Conservation (phyloP, 2,329 filamentous ascomycete species). For the Aspergillus latus region DNA sequence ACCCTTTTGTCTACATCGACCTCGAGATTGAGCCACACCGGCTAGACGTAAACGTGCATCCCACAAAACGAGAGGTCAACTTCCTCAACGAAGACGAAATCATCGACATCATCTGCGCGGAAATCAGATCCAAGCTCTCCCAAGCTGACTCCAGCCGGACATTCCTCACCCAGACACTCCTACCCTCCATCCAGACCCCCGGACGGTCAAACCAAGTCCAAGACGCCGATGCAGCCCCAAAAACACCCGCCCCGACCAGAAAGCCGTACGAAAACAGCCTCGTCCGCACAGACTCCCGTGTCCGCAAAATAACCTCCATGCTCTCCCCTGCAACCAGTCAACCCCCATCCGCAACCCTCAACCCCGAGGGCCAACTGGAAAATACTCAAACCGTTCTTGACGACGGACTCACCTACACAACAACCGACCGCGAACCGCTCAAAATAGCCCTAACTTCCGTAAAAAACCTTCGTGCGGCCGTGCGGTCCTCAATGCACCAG, state of each 20-base stretch:
- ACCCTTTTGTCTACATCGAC: conserved; percentile 90
- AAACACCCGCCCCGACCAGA: conserved; percentile 40
- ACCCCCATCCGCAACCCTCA: background rate
- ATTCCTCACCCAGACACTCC: conserved; percentile 88
- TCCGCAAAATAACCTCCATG: conserved; percentile 97
- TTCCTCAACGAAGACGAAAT: conserved; percentile 98
- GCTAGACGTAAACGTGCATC: conserved; percentile 96
- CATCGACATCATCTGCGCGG: conserved; percentile 77
- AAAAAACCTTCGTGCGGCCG: conserved; percentile 76
- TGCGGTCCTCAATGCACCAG: conserved; percentile 79
- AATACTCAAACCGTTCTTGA: conserved; percentile 23
- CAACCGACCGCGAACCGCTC: conserved; percentile 66
- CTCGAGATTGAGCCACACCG: conserved; percentile 88
- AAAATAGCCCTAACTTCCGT: conserved; percentile 77
- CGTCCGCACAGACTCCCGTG: conserved; percentile 81
- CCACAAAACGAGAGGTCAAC: conserved; percentile 94
- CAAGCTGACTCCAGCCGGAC: conserved; percentile 91
- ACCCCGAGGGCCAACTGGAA: conserved; percentile 35
- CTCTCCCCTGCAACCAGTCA: conserved; percentile 60
- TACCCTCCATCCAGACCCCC: conserved; percentile 63
- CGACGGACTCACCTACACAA: conserved; percentile 68
- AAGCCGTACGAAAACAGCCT: conserved; percentile 81
- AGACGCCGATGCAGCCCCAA: conserved; percentile 40
- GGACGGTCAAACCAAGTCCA: conserved; percentile 30
- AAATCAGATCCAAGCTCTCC: conserved; percentile 74